These are phyloP conservation scores for Nyssa sinensis DNA, from an alignment of 148 eudicot genomes.

Conservation along the genomic window DNA sequence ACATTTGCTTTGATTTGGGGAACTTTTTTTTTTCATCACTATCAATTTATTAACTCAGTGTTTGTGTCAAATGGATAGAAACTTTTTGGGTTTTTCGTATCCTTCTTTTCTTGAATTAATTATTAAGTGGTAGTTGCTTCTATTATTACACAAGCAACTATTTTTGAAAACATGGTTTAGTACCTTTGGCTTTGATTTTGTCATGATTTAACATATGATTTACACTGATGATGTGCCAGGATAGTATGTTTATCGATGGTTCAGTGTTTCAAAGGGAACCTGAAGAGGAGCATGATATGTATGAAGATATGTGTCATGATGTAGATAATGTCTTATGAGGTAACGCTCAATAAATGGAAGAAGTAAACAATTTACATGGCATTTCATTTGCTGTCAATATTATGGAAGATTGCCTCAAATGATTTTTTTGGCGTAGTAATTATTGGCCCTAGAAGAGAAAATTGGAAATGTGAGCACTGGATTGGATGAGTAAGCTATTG, in stretches of 20 bases:
- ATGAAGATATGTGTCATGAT: slow-evolving; percentile 1
- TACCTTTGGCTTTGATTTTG: neutral
- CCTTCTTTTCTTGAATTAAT: no score
- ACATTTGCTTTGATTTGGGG: neutral
- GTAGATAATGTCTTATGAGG: slow-evolving; percentile 7
- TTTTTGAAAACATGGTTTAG: no score
- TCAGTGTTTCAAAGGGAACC: neutral
- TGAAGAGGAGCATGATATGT: neutral
- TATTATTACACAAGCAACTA: no score
- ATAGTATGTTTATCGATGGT: neutral
- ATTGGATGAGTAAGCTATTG: slow-evolving; percentile 36
- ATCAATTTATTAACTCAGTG: neutral
- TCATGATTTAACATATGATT: neutral
- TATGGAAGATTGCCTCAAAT: neutral
- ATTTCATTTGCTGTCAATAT: neutral
- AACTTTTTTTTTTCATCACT: neutral
- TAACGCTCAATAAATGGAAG: neutral
- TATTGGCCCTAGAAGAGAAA: slow-evolving; percentile 54
- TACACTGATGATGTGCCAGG: neutral
- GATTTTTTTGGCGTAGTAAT: slow-evolving; percentile 32
- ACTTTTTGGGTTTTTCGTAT: no score
- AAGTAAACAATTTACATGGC: neutral
- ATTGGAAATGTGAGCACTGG: slow-evolving; percentile 60
- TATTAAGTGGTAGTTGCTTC: neutral
- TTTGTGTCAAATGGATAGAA: neutral